Percentiles rank a stretch among this genome's conserved stretches.
phyloP scores from a whole-genome alignment of 78 protist genomes.

The Tieghemostelium lacteum region DNA sequence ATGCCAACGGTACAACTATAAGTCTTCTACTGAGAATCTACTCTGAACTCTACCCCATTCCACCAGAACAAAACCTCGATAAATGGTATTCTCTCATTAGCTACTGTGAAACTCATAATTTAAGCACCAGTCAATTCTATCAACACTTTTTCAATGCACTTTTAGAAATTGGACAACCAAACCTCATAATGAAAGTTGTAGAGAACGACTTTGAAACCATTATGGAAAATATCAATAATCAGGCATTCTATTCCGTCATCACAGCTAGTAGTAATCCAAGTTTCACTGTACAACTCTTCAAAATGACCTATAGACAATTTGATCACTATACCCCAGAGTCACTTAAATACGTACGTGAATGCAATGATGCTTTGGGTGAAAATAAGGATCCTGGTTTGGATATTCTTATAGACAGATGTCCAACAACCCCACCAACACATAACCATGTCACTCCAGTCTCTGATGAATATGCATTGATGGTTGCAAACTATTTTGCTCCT shows the following conservation, averaged over 20 bases:
- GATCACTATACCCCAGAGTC: not conserved
- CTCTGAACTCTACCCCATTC: not conserved
- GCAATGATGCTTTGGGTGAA: not conserved
- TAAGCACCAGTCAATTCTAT: not conserved
- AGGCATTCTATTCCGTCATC: not conserved
- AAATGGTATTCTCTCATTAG: not conserved
- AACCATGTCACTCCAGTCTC: no score
- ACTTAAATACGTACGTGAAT: not conserved
- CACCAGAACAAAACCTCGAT: not conserved
- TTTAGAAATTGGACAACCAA: not conserved
- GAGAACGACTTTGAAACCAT: not conserved
- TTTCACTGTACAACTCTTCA: not conserved
- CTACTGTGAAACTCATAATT: not conserved
- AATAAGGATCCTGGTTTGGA: not conserved
- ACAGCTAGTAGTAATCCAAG: not conserved
- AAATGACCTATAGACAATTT: not conserved
- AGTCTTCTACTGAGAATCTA: not conserved
- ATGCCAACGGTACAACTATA: not conserved
- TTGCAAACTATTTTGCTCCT: not conserved
- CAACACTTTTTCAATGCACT: not conserved
- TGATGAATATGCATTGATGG: not conserved
- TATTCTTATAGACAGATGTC: no score
- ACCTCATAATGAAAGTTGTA: not conserved
- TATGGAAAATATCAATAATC: not conserved
- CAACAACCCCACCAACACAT: not conserved